These are phyloP conservation scores for Hylodesmum podocarpum DNA, from an alignment of 306 rosid genomes.

Conservation along the genomic window DNA sequence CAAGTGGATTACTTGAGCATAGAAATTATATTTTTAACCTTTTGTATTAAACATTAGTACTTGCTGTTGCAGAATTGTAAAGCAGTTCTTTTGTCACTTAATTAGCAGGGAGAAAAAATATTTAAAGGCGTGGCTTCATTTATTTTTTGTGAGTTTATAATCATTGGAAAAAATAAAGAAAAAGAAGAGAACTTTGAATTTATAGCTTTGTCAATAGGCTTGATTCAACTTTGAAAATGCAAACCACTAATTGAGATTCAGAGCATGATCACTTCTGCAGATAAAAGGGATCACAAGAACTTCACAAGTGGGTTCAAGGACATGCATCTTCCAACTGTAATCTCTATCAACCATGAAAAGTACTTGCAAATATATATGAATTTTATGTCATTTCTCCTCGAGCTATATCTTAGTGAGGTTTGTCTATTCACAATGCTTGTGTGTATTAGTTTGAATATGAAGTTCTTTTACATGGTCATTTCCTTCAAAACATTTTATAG, in stretches of 20 bases:
- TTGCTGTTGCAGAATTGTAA: not conserved
- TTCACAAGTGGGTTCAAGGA: conserved; percentile 70
- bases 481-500: not conserved
- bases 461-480: not conserved
- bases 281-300: conserved; percentile 59
- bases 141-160: not conserved
- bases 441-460: conserved; percentile 9
- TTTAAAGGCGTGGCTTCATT: not conserved
- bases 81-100: not conserved
- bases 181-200: not conserved
- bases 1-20: not conserved
- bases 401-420: conserved; percentile 80
- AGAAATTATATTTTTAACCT: not conserved
- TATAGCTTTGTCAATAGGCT: not conserved
- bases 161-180: conserved; percentile 2
- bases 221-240: conserved; percentile 35
- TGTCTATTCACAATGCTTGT: conserved; percentile 31
- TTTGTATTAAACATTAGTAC: not conserved
- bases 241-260: conserved; percentile 26
- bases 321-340: conserved; percentile 60
- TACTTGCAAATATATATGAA: conserved; percentile 53
- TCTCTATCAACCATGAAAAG: conserved; percentile 41
- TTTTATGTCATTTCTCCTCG: conserved; percentile 73
- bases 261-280: conserved; percentile 45
- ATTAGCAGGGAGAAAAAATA: not conserved